phyloP scores from a whole-genome alignment of 441 rosid genomes.

The Theobroma grandiflorum region DNA sequence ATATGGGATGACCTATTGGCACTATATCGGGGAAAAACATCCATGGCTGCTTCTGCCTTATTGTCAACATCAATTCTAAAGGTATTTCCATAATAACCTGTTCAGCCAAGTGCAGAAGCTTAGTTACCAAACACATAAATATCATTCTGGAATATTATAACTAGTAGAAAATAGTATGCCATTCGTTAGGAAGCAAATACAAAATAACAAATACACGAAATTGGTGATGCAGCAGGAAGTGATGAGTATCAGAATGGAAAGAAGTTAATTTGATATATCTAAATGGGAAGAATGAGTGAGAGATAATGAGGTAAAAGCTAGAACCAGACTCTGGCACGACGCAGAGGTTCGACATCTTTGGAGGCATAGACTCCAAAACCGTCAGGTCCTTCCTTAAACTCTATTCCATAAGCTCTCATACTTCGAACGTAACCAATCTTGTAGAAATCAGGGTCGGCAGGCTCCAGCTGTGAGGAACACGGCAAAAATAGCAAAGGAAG shows the following conservation, averaged over 20 bases:
- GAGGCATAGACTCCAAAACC: constrained; percentile 94
- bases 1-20: constrained; percentile 91
- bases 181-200: neutral
- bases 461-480: constrained; percentile 44
- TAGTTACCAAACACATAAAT: neutral
- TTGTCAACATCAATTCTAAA: constrained; percentile 80
- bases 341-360: constrained; percentile 83
- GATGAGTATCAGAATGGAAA: neutral
- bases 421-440: constrained; percentile 85
- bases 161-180: neutral
- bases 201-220: neutral
- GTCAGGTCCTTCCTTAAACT: constrained; percentile 89
- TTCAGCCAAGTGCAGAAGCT: constrained; percentile 30
- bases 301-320: neutral
- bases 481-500: neutral
- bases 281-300: neutral
- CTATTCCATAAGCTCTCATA: constrained; percentile 90
- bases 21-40: constrained; percentile 95
- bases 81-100: constrained; percentile 98
- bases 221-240: neutral
- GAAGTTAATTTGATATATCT: neutral
- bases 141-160: neutral
- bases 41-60: constrained; percentile 90
- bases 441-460: constrained; percentile 93
- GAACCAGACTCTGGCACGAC: constrained; percentile 84